Evolutionary conservation across 768 basidiomycete genomes (phyloP).

Genomic region (Serendipita sp.): DNA sequence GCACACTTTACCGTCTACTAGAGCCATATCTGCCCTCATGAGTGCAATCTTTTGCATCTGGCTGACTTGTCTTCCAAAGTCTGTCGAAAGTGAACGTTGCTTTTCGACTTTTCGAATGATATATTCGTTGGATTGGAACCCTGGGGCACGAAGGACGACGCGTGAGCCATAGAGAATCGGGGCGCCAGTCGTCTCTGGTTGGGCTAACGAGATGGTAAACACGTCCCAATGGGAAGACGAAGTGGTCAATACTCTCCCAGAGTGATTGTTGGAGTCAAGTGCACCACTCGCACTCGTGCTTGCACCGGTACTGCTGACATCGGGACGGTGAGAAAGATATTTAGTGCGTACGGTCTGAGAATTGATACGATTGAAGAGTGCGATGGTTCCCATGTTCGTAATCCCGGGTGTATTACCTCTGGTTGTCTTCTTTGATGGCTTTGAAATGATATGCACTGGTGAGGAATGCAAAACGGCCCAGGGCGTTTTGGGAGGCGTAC

Average conservation of each 20-base stretch:
- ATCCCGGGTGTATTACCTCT: conserved; percentile 85
- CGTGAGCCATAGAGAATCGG: conserved; percentile 87
- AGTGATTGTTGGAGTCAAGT: conserved; percentile 56
- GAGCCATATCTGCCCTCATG: conserved; percentile 45
- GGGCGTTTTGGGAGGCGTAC: conserved; percentile 10
- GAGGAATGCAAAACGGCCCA: conserved; percentile 90
- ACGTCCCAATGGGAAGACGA: conserved; percentile 20
- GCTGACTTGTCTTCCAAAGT: conserved; percentile 82
- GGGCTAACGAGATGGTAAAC: conserved; percentile 4
- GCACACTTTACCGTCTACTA: conserved; percentile 60
- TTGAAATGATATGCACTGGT: conserved; percentile 87
- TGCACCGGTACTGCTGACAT: conserved; percentile 67
- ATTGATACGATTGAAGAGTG: conserved; percentile 91
- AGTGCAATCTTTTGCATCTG: conserved; percentile 95
- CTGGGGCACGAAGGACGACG: conserved; percentile 51
- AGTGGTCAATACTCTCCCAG: conserved; percentile 27
- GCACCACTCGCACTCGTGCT: conserved; percentile 87
- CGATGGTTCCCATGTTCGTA: conserved; percentile 73
- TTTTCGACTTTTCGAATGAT: conserved; percentile 89
- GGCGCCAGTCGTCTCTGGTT: conserved; percentile 34
- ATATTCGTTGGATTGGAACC: conserved; percentile 69
- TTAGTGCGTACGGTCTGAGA: conserved; percentile 93
- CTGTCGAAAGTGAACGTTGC: conserved; percentile 54
- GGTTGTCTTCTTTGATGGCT: conserved; percentile 93
- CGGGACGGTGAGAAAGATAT: conserved; percentile 70